Evolutionary conservation across 2,329 filamentous ascomycete genomes (phyloP), one percentile per base, ranked within the genome.

Genomic region (Nigrospora oryzae): DNA sequence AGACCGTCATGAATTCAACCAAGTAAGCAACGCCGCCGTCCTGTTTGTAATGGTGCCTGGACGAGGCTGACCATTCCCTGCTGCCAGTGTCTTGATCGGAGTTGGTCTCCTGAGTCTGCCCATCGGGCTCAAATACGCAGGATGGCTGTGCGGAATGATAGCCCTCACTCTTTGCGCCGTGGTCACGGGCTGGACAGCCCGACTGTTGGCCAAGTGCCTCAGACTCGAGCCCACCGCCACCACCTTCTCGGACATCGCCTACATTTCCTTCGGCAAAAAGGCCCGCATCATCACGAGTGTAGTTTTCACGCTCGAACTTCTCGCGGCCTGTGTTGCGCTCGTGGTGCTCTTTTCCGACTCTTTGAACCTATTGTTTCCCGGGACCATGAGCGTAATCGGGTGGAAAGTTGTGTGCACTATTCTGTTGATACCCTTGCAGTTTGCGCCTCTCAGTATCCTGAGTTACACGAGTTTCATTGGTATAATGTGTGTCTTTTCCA

Each of bases 1-100:
- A 97, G 68, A 97, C 91, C 7, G 78, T 96, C 50, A 95, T 97
- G 73, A 98, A 98, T 66, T 94, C 89, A 3, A 91, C 91, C 61
- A 95, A 95, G 67, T 71, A 52, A 49, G 64, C 51, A 5, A 30
- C 11, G 14, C 32, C 5, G 23, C 30, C 45, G 19, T 30, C 8
- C 11, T 28, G 16, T 3, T 33, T 36, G 5, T 31, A 14, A 11
- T 33, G 12, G 13, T n/a, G 11, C 23, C 12, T 5, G 3, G 8
- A 34, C 14, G 4, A 23, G 4, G 11, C 49, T 54, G 35, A 52
- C 46, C 14, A 5, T 38, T 11, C 16, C 14, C 45, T 34, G 7
- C 13, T 28, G 11, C 44, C 28, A 76, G 73, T 51, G 88, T 94
- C 42, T 70, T 96, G 47, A 91, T 96, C 49, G 90, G 90, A 14